Evolutionary conservation across 225 moss, liverwort and hornwort genomes (phyloP), one percentile per base, ranked within the genome.

Genomic region (Marchantia paleacea): DNA sequence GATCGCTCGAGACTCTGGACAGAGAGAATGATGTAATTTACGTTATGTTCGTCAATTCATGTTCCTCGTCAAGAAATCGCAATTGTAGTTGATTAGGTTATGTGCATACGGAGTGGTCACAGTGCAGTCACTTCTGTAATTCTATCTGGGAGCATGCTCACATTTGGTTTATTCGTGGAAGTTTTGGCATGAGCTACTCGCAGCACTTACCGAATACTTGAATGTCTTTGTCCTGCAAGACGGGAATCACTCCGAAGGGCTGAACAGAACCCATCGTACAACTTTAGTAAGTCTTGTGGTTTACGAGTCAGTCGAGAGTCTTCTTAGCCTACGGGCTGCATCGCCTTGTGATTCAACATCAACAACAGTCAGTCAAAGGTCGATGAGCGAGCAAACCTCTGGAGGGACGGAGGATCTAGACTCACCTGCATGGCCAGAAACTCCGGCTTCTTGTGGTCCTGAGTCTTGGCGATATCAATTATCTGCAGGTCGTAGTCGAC

Each of bases 1-100:
- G 78, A 92, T 96, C 61, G 96, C 89, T 80, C 92, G 80, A 29
- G 96, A 96, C 81, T 96, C 93, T 95, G 85, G 7, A 52, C 16
- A 73, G 12, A 80, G 14, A 64, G 19, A n/a, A 19, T 60, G 6
- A 25, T 49, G 22, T 25, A 53, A 4, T 72, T 65, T 39, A 8
- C 6, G 6, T 68, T 31, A 29, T 26, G 26, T 26, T 26, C 11
- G 26, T 15, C 7, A 12, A 61, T 18, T 26, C 29, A 67, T 0
- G 6, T 11, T 67, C 12, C 3, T 9, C 26, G 26, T 67, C 26
- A 11, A 26, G 66, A 28, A 28, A 2, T 67, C 14, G 7, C 0
- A 30, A 1, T 67, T 26, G 66, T 8, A 11, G 7, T 61, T 22
- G 61, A 20, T 61, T 20, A 16, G 7, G 19, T 67, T 67, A 5